phyloP scores from a whole-genome alignment of 768 basidiomycete genomes.

The Trametes cinnabarina region DNA sequence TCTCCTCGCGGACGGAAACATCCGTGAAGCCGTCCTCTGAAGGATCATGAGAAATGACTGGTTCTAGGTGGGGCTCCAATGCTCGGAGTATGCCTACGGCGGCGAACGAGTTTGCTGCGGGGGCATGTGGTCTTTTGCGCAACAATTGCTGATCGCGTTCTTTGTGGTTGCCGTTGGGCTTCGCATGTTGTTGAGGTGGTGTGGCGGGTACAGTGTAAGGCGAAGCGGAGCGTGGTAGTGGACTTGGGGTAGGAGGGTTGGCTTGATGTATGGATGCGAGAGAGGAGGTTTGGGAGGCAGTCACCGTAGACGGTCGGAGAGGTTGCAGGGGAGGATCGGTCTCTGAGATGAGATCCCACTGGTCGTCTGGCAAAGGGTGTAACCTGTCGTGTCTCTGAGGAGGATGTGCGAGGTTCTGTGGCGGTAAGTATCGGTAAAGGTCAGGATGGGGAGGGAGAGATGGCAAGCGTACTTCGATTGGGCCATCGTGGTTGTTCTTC shows the following conservation, averaged over 20 bases:
- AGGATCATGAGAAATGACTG: conserved; percentile 24
- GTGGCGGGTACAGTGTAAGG: conserved; percentile 10
- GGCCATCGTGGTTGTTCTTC: conserved; percentile 32
- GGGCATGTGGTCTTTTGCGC: conserved; percentile 28
- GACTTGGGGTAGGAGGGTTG: conserved; percentile 12
- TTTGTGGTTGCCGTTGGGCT: conserved; percentile 16
- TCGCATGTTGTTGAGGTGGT: not conserved
- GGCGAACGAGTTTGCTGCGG: conserved; percentile 28
- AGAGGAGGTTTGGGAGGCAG: conserved; percentile 12
- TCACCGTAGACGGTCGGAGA: conserved; percentile 8
- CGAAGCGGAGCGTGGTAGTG: conserved; percentile 12
- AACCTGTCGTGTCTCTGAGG: conserved; percentile 16
- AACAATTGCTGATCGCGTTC: conserved; percentile 23
- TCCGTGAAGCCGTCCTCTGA: conserved; percentile 34
- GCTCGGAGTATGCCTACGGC: conserved; percentile 59
- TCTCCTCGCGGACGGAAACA: conserved; percentile 35
- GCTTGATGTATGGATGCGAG: conserved; percentile 10
- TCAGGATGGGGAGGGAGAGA: conserved; percentile 8
- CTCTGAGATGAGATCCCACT: conserved; percentile 27
- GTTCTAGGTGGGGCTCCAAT: conserved; percentile 50
- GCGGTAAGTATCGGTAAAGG: conserved; percentile 1
- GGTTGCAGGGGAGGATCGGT: conserved; percentile 15
- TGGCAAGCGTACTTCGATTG: conserved; percentile 23
- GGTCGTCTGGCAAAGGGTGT: conserved; percentile 23
- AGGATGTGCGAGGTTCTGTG: conserved; percentile 17